Conservation (phyloP, 202 grass and related monocot genomes). For the Thinopyrum obtusiflorum region DNA sequence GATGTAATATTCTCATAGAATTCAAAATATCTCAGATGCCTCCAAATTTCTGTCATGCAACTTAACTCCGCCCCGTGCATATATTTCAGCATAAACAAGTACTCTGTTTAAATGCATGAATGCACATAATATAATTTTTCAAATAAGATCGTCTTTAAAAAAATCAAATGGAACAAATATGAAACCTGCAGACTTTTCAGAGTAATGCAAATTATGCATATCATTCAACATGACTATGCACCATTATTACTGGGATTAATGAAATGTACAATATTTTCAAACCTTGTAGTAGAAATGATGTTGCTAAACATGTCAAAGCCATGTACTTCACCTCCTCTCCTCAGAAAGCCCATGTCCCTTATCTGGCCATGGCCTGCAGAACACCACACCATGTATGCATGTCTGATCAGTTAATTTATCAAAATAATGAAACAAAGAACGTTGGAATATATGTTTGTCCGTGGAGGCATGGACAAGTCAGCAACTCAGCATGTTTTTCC, state of each 20-base stretch:
- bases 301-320: constrained; percentile 27
- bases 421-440: not conserved
- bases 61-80: not conserved
- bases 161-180: not conserved
- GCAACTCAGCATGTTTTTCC: not conserved
- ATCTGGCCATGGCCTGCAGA: constrained; percentile 46
- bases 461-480: not conserved
- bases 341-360: constrained; percentile 49
- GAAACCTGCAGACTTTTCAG: not conserved
- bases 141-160: not conserved
- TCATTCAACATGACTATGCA: not conserved
- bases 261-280: not conserved
- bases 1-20: not conserved
- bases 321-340: constrained; percentile 28
- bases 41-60: constrained; percentile 3
- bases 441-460: not conserved
- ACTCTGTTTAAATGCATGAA: not conserved
- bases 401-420: constrained; percentile 16
- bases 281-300: constrained; percentile 38
- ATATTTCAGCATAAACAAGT: not conserved
- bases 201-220: not conserved
- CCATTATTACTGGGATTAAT: not conserved
- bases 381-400: constrained; percentile 27
- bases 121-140: not conserved
- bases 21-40: not conserved